These are phyloP conservation scores for Ustilago loliicola DNA, from an alignment of 1,284 basidiomycete genomes.

Conservation along the genomic window DNA sequence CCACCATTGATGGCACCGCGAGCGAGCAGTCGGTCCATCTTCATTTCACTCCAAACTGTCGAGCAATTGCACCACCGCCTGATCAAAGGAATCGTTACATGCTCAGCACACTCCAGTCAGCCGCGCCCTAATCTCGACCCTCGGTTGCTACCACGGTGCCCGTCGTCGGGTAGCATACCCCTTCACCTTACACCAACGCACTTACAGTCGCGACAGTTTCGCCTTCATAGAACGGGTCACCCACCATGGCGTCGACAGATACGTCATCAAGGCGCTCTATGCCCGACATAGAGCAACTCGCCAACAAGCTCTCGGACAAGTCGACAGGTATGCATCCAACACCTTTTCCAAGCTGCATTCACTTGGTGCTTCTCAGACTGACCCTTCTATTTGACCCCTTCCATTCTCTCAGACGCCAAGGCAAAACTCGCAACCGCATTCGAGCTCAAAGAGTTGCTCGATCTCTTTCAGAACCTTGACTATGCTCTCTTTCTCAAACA, in stretches of 20 bases:
- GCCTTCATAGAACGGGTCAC: neutral
- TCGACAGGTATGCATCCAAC: slow-evolving; percentile 30
- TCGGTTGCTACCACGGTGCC: neutral
- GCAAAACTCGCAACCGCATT: slow-evolving; percentile 54
- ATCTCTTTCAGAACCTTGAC: slow-evolving; percentile 73
- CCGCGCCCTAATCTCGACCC: neutral
- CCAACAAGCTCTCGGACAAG: slow-evolving; percentile 45
- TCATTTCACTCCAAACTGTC: too few species aligned
- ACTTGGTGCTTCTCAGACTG: neutral
- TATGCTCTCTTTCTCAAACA: slow-evolving; percentile 77
- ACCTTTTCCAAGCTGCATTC: neutral
- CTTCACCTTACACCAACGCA: neutral
- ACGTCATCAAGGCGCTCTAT: slow-evolving; percentile 42
- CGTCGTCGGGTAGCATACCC: neutral
- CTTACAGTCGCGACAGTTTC: neutral
- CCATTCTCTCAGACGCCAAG: slow-evolving; percentile 42
- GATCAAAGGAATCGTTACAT: neutral
- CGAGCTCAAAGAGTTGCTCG: slow-evolving; percentile 66
- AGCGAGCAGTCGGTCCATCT: neutral
- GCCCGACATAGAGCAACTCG: slow-evolving; percentile 51
- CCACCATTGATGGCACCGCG: neutral
- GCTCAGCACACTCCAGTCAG: neutral
- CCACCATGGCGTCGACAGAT: slow-evolving; percentile 42
- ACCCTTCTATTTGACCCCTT: neutral
- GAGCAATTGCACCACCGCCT: neutral